A percentile compares a stretch with the other conserved stretches of the same genome.
These are phyloP conservation scores for Sclerotiophoma versabilis DNA, from an alignment of 2,329 filamentous ascomycete species.

Conservation along the genomic window DNA sequence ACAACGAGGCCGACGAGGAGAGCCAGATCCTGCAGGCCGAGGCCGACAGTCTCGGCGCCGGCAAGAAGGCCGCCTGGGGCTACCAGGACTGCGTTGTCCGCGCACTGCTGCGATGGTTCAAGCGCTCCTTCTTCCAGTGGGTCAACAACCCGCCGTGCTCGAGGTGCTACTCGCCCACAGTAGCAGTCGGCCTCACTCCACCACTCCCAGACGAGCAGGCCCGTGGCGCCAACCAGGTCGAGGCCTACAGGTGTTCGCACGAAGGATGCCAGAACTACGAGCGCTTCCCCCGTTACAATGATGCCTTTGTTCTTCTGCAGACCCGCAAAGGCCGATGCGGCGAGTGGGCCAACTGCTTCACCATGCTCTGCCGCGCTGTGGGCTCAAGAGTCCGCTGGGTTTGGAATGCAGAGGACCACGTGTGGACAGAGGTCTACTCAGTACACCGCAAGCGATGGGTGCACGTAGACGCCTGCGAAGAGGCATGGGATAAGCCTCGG, in stretches of 20 bases:
- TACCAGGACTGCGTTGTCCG: slow-evolving; percentile 97
- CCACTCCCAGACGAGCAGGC: slow-evolving; percentile 89
- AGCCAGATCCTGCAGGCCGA: slow-evolving; percentile 85
- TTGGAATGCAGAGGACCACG: slow-evolving; percentile 96
- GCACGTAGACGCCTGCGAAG: slow-evolving; percentile 95
- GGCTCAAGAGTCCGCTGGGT: slow-evolving; percentile 94
- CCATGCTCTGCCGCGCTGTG: slow-evolving; percentile 94
- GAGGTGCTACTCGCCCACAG: slow-evolving; percentile 80
- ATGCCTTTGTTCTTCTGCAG: slow-evolving; percentile 91
- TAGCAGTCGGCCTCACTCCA: slow-evolving; percentile 81
- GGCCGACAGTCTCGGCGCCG: slow-evolving; percentile 84
- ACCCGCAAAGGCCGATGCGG: slow-evolving; percentile 85
- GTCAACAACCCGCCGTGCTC: slow-evolving; percentile 93
- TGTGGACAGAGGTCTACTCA: slow-evolving; percentile 98
- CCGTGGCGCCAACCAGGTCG: slow-evolving; percentile 84
- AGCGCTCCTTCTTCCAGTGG: slow-evolving; percentile 92
- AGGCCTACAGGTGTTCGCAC: slow-evolving; percentile 87
- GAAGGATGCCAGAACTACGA: slow-evolving; percentile 78
- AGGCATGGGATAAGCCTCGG: slow-evolving; percentile 91
- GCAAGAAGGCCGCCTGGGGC: slow-evolving; percentile 85
- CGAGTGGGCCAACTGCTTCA: slow-evolving; percentile 99
- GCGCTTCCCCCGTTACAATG: slow-evolving; percentile 91
- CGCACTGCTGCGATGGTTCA: slow-evolving; percentile 94
- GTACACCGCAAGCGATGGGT: slow-evolving; percentile 93
- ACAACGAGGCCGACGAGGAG: slow-evolving; percentile 93